Percentiles rank a stretch among this genome's conserved stretches.
Evolutionary conservation across 1,139 yeast species (phyloP).

Genomic region (Geotrichum citri-aurantii): DNA sequence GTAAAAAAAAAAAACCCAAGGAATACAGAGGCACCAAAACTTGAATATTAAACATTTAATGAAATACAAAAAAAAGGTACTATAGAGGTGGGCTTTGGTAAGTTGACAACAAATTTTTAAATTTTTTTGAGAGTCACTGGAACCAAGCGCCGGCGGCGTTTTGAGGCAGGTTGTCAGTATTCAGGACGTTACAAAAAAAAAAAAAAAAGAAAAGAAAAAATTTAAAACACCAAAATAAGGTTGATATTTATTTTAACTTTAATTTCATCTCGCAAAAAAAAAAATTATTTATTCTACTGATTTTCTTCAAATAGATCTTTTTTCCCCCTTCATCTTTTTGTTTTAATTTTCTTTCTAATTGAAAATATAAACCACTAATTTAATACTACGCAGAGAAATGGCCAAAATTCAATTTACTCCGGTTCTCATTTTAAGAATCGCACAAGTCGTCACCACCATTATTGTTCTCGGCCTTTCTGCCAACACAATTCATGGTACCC

Average conservation of each 20-base stretch:
- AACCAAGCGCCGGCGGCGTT: background rate
- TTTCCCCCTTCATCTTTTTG: too few relatives aligned
- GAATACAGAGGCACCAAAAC: too few relatives aligned
- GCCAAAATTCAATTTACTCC: background rate
- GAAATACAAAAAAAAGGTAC: background rate
- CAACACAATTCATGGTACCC: constrained; percentile 4
- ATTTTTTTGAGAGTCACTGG: background rate
- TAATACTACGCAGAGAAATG: background rate
- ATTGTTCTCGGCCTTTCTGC: constrained; percentile 20
- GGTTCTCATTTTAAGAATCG: constrained; percentile 12
- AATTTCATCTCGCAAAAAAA: too few relatives aligned
- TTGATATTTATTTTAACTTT: too few relatives aligned
- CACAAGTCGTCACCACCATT: constrained; percentile 18
- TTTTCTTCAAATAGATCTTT: background rate
- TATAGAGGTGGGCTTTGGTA: background rate
- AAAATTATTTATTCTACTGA: background rate
- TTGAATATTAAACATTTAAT: too few relatives aligned
- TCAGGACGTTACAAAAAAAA: background rate
- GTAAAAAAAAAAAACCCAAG: too few relatives aligned
- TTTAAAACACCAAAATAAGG: too few relatives aligned
- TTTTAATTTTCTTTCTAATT: background rate
- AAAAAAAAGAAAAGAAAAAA: background rate
- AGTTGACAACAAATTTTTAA: background rate
- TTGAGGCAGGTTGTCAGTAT: background rate
- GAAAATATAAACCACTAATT: background rate